Evolutionary conservation across 1,139 yeast genomes (phyloP).

Genomic region (Blastobotrys raffinosifermentans): DNA sequence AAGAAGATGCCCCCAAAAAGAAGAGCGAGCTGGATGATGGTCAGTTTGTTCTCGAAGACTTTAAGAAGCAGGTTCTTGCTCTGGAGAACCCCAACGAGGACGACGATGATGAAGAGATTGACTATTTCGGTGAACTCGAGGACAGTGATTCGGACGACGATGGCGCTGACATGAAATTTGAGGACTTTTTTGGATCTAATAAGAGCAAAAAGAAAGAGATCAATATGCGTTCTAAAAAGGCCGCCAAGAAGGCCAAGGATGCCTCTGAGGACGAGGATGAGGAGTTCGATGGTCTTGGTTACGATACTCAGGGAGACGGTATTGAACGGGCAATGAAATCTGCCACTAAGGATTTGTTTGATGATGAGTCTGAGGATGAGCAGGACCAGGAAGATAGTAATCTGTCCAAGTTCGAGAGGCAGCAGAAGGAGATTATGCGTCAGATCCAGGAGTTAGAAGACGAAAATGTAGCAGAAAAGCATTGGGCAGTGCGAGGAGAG

Average conservation of each 20-base stretch:
- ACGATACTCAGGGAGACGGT: constrained; percentile 51
- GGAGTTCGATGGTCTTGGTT: constrained; percentile 54
- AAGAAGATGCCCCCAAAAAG: constrained; percentile 27
- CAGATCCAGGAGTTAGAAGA: constrained; percentile 77
- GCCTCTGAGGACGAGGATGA: constrained; percentile 42
- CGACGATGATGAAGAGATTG: constrained; percentile 69
- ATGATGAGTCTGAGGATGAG: constrained; percentile 33
- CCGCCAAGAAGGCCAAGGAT: constrained; percentile 19
- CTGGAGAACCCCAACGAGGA: constrained; percentile 50
- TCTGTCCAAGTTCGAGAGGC: constrained; percentile 76
- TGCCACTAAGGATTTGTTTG: constrained; percentile 54
- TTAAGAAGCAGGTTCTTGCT: constrained; percentile 72
- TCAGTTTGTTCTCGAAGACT: constrained; percentile 79
- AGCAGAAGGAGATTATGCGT: constrained; percentile 66
- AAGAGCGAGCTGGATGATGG: constrained; percentile 73
- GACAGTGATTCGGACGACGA: constrained; percentile 33
- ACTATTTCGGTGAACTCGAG: constrained; percentile 61
- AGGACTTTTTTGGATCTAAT: constrained; percentile 38
- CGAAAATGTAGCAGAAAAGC: constrained; percentile 84
- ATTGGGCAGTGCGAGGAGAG: constrained; percentile 95
- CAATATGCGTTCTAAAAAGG: constrained; percentile 4
- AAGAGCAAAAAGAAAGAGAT: constrained; percentile 17
- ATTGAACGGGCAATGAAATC: constrained; percentile 47
- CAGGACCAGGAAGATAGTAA: constrained; percentile 30
- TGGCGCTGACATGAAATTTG: constrained; percentile 30